A percentile compares a stretch with the other conserved stretches of the same genome.
Conservation (phyloP, 129 eudicot genomes). For the Flaveria robusta region DNA sequence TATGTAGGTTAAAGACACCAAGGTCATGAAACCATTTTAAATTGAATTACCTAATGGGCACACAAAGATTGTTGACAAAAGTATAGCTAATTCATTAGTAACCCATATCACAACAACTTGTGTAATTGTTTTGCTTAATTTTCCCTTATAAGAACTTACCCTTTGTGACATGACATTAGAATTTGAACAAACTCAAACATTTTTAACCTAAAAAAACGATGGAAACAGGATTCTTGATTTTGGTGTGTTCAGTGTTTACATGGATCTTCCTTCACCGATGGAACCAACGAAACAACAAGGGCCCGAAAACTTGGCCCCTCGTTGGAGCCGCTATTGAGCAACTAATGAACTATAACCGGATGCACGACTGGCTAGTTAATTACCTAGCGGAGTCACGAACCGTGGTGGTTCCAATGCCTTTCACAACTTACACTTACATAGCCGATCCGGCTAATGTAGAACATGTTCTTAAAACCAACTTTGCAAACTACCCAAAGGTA, state of each 20-base stretch:
- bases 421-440: slow-evolving; percentile 72
- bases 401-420: slow-evolving; percentile 84
- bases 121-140: not conserved
- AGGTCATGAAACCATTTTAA: slow-evolving; percentile 44
- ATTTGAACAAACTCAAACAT: not conserved
- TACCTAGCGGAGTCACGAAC: slow-evolving; percentile 64
- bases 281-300: slow-evolving; percentile 54
- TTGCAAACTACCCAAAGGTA: slow-evolving; percentile 90
- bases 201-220: slow-evolving; percentile 12
- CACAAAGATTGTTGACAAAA: slow-evolving; percentile 55
- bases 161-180: slow-evolving; percentile 20
- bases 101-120: slow-evolving; percentile 51
- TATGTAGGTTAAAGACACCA: slow-evolving; percentile 59
- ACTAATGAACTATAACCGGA: slow-evolving; percentile 40
- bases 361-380: slow-evolving; percentile 65
- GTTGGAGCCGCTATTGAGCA: slow-evolving; percentile 78
- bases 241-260: slow-evolving; percentile 60
- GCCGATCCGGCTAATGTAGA: slow-evolving; percentile 84
- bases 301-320: slow-evolving; percentile 91
- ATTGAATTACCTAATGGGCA: slow-evolving; percentile 22
- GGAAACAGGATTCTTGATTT: slow-evolving; percentile 24
- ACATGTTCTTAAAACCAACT: slow-evolving; percentile 81
- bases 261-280: slow-evolving; percentile 75
- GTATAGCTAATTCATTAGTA: slow-evolving; percentile 39
- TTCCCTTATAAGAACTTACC: slow-evolving; percentile 36